Percentiles rank a stretch among this genome's conserved stretches.
Evolutionary conservation across 225 moss, liverwort and hornwort species (phyloP).

Genomic region (Marchantia paleacea): DNA sequence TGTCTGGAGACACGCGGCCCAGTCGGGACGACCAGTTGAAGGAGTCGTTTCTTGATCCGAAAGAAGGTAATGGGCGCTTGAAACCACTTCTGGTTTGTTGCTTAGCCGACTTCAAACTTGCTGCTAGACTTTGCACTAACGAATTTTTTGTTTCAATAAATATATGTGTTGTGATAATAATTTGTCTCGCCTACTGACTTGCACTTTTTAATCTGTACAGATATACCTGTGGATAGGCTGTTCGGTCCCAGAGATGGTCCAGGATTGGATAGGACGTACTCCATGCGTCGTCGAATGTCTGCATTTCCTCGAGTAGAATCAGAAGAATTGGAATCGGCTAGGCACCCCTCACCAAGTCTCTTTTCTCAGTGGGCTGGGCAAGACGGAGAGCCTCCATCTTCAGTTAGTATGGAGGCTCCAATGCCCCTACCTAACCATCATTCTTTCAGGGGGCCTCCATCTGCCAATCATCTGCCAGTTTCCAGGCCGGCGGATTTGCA

Average conservation of each 20-base stretch:
- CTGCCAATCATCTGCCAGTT: constrained; percentile 23
- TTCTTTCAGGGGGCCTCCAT: constrained; percentile 32
- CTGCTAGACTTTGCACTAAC: not conserved
- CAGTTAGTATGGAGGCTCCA: constrained; percentile 30
- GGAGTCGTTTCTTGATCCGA: constrained; percentile 31
- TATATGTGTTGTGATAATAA: not conserved
- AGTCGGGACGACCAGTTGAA: constrained; percentile 31
- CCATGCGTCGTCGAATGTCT: constrained; percentile 73
- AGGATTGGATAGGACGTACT: constrained; percentile 53
- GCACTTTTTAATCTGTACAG: constrained; percentile 22
- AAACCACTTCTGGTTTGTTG: not conserved
- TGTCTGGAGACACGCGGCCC: constrained; percentile 23
- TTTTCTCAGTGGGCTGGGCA: constrained; percentile 50
- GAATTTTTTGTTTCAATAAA: not conserved
- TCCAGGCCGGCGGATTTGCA: constrained; percentile 31
- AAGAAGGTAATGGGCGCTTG: constrained; percentile 35
- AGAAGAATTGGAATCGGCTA: constrained; percentile 49
- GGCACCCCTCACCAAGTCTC: constrained; percentile 42
- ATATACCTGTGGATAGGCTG: constrained; percentile 50
- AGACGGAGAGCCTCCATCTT: constrained; percentile 26
- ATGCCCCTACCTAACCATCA: constrained; percentile 20
- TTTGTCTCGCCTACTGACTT: not conserved
- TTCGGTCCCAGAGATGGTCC: constrained; percentile 52
- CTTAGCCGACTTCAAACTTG: not conserved
- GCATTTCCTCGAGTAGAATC: constrained; percentile 81